phyloP scores from a whole-genome alignment of 106 monocot species.

The Agapanthus africanus region DNA sequence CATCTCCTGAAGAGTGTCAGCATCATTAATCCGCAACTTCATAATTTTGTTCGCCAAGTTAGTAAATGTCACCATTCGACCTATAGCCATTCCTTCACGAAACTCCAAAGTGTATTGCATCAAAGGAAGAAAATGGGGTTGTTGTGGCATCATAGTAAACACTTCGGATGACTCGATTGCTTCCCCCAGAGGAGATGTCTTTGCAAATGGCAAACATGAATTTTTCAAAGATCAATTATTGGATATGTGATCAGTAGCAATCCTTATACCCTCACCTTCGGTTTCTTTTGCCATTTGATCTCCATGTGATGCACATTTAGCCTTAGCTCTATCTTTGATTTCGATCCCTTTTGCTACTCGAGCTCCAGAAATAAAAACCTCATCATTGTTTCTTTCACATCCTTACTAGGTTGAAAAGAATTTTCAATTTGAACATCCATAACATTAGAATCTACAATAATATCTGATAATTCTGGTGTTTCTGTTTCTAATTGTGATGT shows the following conservation, averaged over 20 bases:
- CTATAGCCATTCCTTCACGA: conserved; percentile 19
- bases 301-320: background rate
- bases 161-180: conserved; percentile 13
- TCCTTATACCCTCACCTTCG: background rate
- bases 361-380: background rate
- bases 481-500: background rate
- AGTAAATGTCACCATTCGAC: conserved; percentile 13
- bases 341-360: background rate
- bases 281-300: background rate
- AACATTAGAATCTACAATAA: too few species aligned
- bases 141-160: conserved; percentile 8
- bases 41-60: background rate
- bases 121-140: conserved; percentile 18
- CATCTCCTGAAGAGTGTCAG: conserved; percentile 1
- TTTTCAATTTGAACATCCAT: too few species aligned
- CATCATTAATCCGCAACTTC: conserved; percentile 2
- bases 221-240: background rate
- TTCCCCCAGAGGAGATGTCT: conserved; percentile 8
- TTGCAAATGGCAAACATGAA: conserved; percentile 9
- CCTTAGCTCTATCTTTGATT: background rate
- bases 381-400: background rate
- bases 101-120: conserved; percentile 4
- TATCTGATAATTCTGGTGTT: too few species aligned
- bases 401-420: background rate
- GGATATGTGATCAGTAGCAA: background rate